These are phyloP conservation scores for Przewalskia tangutica DNA, from an alignment of 257 asterid species.

Conservation along the genomic window DNA sequence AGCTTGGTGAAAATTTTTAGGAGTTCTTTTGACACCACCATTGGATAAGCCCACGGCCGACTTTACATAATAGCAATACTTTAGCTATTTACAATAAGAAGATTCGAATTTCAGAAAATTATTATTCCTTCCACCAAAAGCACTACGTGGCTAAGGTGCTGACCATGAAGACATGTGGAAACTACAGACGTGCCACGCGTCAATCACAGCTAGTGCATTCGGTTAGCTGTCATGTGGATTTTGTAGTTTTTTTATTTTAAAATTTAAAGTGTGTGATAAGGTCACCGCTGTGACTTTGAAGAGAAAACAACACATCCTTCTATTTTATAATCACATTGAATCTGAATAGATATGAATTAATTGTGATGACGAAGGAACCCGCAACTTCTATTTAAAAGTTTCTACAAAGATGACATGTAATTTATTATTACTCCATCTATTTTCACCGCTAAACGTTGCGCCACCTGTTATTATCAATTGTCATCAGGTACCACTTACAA, in stretches of 20 bases:
- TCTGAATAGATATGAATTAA: no score
- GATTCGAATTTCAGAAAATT: background rate
- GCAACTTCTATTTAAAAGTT: no score
- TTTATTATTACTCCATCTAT: no score
- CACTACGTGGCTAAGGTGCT: conserved; percentile 9
- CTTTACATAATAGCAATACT: no score
- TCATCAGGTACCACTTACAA: no score
- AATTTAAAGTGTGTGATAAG: background rate
- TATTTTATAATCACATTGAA: background rate
- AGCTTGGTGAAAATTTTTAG: no score
- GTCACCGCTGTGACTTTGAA: background rate
- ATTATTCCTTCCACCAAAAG: background rate
- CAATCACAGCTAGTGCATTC: background rate
- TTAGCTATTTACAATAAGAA: background rate
- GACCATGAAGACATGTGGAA: background rate
- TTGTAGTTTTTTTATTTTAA: background rate
- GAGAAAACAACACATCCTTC: background rate
- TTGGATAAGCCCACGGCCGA: no score
- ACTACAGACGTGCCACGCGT: conserved; percentile 25
- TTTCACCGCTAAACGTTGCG: no score
- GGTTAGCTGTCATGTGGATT: conserved; percentile 12
- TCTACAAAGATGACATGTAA: no score
- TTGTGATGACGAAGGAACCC: no score
- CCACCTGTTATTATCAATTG: no score
- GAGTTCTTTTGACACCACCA: no score